Evolutionary conservation across 192 early-diverging fungal species (phyloP), one percentile per base, ranked within the genome.

Genomic region (Rhizoclosmatium globosum): DNA sequence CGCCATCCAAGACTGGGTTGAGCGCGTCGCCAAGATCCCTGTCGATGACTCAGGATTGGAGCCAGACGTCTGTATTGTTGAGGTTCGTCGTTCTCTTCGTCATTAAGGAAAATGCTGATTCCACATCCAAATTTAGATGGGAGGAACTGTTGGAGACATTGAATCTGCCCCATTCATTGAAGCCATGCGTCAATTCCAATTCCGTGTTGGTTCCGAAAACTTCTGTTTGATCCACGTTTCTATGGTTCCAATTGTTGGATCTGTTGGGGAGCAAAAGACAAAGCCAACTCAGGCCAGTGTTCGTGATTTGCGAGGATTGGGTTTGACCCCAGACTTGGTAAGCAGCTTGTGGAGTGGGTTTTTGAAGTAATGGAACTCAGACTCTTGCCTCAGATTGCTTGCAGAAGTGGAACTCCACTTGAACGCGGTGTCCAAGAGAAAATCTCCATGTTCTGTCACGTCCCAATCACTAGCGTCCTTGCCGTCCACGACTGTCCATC

Each of bases 161-260:
- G 98, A 99, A 85, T 97, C 95, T 23, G 96, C 97, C 60, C 98
- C 97, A n/a, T 99, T 98, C 79, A 93, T 98, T 74, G 98, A 99
- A 87, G 98, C 98, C 41, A 97, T 99, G 94, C 94, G 98, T 72
- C 98, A 99, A 85, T 99, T 99, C 92, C 98, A 99, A 85, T 98
- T 98, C 91, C 94, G 97, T 78, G 98, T 99, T 38, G 98, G 98
- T 17, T 92, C 94, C 83, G 95, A 96, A 71, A 99, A 99, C 91
- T 98, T 99, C 82, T 97, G 93, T 74, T 82, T 98, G 81, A 96
- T 98, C 78, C 98, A 98, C 81, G 98, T 99, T 7, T 98, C 98
- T 38, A 88, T 99, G 67, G 93, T 99, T 7, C 98, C 98, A 42
- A 93, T 98, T 17, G 95, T 99, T 47, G 98, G 98, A 41, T 91